These are phyloP conservation scores for Aureobasidium sp. DNA, from an alignment of 2,329 filamentous ascomycete genomes.

Conservation along the genomic window DNA sequence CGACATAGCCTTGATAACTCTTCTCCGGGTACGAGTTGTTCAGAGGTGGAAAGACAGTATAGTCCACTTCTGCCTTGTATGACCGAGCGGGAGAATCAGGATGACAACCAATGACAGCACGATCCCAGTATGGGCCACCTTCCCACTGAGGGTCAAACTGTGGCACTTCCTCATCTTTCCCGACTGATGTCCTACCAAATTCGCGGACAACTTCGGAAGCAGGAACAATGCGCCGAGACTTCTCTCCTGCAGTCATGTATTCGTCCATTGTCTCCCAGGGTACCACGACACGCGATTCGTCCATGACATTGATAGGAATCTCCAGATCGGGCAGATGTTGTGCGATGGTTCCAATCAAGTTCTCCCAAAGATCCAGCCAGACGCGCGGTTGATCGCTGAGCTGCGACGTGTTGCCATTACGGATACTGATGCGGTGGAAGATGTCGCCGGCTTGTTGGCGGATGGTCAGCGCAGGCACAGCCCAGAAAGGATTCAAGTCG, in stretches of 20 bases:
- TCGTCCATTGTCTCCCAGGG: conserved; percentile 38
- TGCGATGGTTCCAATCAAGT: conserved; percentile 32
- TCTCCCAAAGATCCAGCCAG: conserved; percentile 36
- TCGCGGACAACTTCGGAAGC: conserved; percentile 24
- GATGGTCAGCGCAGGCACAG: conserved; percentile 33
- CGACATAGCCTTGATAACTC: conserved; percentile 38
- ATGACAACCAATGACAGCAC: conserved; percentile 35
- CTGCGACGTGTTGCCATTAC: conserved; percentile 29
- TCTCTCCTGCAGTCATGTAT: conserved; percentile 29
- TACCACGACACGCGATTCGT: conserved; percentile 40
- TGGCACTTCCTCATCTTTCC: conserved; percentile 22
- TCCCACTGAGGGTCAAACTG: conserved; percentile 28
- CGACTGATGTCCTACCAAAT: conserved; percentile 21
- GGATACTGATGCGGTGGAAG: conserved; percentile 32
- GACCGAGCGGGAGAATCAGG: conserved; percentile 30
- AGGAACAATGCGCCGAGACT: conserved; percentile 24
- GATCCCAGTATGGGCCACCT: conserved; percentile 34
- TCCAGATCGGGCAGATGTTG: conserved; percentile 38
- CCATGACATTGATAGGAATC: conserved; percentile 42
- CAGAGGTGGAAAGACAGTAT: conserved; percentile 30
- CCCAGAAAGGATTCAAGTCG: conserved; percentile 44
- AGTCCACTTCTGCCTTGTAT: conserved; percentile 29
- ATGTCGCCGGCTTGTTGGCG: conserved; percentile 34
- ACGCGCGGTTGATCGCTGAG: conserved; percentile 15
- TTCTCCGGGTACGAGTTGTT: conserved; percentile 22